Base-by-base conservation (phyloP, 768 basidiomycete genomes). In the Boletus pseudopeckii region DNA sequence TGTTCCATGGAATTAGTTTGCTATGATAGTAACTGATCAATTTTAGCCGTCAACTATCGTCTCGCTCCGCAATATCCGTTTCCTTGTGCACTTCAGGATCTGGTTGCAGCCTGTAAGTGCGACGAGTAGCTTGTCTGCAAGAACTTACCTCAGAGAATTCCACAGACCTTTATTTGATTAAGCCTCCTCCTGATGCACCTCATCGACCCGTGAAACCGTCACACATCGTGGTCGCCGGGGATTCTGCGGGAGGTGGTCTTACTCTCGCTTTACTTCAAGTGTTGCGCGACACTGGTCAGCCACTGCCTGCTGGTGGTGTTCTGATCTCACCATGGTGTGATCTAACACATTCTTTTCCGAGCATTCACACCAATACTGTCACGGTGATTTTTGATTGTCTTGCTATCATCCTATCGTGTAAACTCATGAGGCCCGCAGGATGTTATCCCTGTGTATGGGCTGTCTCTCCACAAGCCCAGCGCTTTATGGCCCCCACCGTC, bases 11-110 rank as follows among this genome's bases (percentile, higher is more conserved):
- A 4, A 7, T 18, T 9, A 18, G 3, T 46, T 39, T 30, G 14
- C 36, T 30, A 14, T 44, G 9, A 38, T 53, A 20, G 57, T 45
- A n/a, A 36, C 49, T 39, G 28, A 71, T 50, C 59, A 62, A 59
- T 47, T 32, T 11, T 55, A 89, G 87, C 88, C 53, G 77, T 91
- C 50, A 88, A 88, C 58, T 91, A 91, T 63, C 81, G 88, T 37
- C 81, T 95, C n/a, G 89, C 95, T 14, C 96, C 96, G 0, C 96
- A 98, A 71, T 98, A 96, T 62, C 96, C 96, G 1, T 98, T 97
- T 67, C 96, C 96, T 14, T 92, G 91, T 59, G 91, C 87, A 1
- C 71, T 98, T 7, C 94, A 97, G 62, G 96, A 98, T 69, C 74
- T 85, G 33, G 65, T 98, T 11, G 90, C 96, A 3, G 86, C 93